These are phyloP conservation scores for Spathaspora arborariae DNA, from an alignment of 805 yeast species.

Conservation along the genomic window DNA sequence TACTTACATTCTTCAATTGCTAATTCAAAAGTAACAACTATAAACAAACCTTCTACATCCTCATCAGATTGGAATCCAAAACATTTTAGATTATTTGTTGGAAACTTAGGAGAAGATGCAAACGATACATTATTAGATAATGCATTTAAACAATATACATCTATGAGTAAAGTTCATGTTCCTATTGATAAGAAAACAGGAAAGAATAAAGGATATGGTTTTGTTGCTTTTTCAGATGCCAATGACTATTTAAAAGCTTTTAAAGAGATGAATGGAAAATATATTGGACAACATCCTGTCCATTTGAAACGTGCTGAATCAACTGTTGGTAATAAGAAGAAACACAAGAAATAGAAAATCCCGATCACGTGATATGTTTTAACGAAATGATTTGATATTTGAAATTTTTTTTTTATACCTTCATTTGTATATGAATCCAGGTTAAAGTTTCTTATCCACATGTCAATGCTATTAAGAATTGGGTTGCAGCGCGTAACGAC, in stretches of 20 bases:
- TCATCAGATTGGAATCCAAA: constrained; percentile 61
- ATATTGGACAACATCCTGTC: constrained; percentile 71
- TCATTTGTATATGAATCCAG: background rate
- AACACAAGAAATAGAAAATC: background rate
- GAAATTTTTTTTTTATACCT: background rate
- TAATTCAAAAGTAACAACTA: constrained; percentile 10
- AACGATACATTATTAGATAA: constrained; percentile 50
- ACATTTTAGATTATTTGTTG: constrained; percentile 71
- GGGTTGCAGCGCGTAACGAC: background rate
- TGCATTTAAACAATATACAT: constrained; percentile 51
- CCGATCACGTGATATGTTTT: background rate
- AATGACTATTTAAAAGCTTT: constrained; percentile 69
- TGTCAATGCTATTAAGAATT: background rate
- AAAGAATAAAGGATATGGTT: constrained; percentile 67
- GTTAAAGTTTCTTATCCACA: background rate
- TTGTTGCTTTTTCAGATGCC: constrained; percentile 62
- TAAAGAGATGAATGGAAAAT: constrained; percentile 73
- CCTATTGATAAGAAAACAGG: constrained; percentile 47
- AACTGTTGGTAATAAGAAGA: constrained; percentile 12
- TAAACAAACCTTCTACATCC: constrained; percentile 11
- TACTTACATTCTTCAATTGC: constrained; percentile 27
- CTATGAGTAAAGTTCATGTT: constrained; percentile 56
- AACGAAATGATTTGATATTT: background rate
- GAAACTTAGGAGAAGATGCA: constrained; percentile 68
- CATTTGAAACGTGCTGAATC: constrained; percentile 61